Conservation (phyloP, 164 flowering plant species). For the Malania oleifera region DNA sequence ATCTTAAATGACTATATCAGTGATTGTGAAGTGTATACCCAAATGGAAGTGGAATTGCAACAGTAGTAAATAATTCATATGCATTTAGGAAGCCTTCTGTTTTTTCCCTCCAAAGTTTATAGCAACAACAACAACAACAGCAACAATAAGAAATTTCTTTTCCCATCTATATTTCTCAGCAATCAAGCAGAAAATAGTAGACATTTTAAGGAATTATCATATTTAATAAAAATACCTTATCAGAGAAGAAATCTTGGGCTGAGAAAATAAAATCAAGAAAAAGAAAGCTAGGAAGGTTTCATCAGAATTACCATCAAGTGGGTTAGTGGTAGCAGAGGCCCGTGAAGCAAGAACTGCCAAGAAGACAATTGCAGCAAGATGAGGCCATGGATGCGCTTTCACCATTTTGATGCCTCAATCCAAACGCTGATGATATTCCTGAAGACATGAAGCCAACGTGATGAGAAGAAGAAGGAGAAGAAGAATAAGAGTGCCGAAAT, state of each 20-base stretch:
- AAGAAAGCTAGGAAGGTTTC: not conserved
- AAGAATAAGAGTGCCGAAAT: not conserved
- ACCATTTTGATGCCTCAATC: conserved; percentile 22
- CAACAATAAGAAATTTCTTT: not conserved
- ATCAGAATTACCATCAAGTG: conserved; percentile 32
- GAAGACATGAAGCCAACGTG: not conserved
- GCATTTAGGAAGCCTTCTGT: not conserved
- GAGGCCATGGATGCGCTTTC: conserved; percentile 2
- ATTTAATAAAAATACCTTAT: no score
- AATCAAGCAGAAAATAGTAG: conserved; percentile 3
- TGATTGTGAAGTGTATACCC: no score
- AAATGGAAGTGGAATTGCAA: not conserved
- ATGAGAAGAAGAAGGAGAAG: not conserved
- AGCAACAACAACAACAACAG: not conserved
- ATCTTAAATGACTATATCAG: no score
- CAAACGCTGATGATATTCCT: no score
- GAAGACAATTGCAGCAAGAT: conserved; percentile 17
- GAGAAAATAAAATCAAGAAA: not conserved
- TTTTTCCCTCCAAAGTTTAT: not conserved
- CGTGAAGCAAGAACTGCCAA: conserved; percentile 16
- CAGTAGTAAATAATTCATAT: not conserved
- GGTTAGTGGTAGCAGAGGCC: conserved; percentile 31
- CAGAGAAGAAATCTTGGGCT: no score
- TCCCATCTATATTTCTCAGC: not conserved
- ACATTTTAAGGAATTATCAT: no score